phyloP scores from a whole-genome alignment of 805 yeast genomes.

The Candida namnaoensis region DNA sequence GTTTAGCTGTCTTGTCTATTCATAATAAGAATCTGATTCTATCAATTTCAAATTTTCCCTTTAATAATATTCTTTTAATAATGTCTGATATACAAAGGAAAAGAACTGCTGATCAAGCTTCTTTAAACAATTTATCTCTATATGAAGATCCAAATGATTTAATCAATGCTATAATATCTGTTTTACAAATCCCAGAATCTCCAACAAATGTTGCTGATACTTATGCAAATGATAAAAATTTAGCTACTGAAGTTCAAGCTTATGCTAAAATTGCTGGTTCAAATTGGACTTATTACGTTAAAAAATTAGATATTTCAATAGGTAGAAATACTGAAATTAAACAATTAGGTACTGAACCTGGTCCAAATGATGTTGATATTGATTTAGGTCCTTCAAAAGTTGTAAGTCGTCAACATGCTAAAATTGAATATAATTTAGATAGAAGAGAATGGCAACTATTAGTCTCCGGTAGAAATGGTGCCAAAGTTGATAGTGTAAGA shows the following conservation, averaged over 20 bases:
- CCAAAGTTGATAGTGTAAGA: conserved; percentile 68
- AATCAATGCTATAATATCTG: conserved; percentile 66
- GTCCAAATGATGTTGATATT: conserved; percentile 46
- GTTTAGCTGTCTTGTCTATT: no score
- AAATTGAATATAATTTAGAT: conserved; percentile 67
- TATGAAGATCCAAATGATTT: conserved; percentile 56
- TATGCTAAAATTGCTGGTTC: conserved; percentile 93
- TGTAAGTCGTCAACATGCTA: conserved; percentile 88
- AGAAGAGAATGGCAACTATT: conserved; percentile 79
- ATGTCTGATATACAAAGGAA: conserved; percentile 3
- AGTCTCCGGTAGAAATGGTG: conserved; percentile 87
- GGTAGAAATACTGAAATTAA: conserved; percentile 68
- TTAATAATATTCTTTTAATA: background rate
- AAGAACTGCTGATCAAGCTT: conserved; percentile 7
- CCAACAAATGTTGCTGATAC: conserved; percentile 65
- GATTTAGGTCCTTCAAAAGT: conserved; percentile 97
- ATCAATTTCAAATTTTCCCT: no score
- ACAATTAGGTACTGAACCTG: background rate
- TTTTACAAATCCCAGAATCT: conserved; percentile 63
- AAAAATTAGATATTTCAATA: conserved; percentile 61
- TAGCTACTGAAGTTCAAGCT: conserved; percentile 80
- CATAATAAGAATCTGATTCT: no score
- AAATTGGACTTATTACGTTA: conserved; percentile 92
- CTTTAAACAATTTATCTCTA: conserved; percentile 10
- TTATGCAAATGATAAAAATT: conserved; percentile 65